A percentile compares a stretch with the other conserved stretches of the same genome.
Evolutionary conservation across 192 early-diverging fungal species (phyloP).

Genomic region (Coemansia sp.): DNA sequence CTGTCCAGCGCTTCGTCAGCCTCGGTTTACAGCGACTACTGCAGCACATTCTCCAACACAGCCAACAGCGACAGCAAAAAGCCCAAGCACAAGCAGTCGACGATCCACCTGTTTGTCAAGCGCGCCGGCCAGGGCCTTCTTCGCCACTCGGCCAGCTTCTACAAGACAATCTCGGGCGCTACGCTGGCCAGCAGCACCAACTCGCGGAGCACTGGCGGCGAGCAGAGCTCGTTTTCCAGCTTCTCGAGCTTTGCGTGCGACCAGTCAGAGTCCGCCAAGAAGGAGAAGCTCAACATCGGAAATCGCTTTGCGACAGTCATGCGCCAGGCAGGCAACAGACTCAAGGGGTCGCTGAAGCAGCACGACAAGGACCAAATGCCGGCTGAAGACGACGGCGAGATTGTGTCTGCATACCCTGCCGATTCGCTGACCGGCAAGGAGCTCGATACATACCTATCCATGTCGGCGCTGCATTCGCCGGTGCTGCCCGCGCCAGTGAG

Average conservation of each 20-base stretch:
- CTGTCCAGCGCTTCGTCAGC: slow-evolving; percentile 14
- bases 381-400: slow-evolving; percentile 16
- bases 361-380: background rate
- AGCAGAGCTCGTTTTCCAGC: background rate
- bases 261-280: background rate
- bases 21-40: slow-evolving; percentile 19
- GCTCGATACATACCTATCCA: slow-evolving; percentile 35
- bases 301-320: slow-evolving; percentile 20
- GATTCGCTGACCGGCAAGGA: slow-evolving; percentile 31
- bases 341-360: slow-evolving; percentile 7
- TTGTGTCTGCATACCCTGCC: slow-evolving; percentile 43
- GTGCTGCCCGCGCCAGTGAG: slow-evolving; percentile 7
- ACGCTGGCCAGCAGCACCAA: background rate
- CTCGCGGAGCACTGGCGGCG: background rate
- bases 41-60: slow-evolving; percentile 5
- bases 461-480: slow-evolving; percentile 34
- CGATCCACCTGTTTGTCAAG: slow-evolving; percentile 40
- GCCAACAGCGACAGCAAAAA: background rate
- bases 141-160: slow-evolving; percentile 48
- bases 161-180: slow-evolving; percentile 27
- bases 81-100: slow-evolving; percentile 33
- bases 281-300: slow-evolving; percentile 14
- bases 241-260: slow-evolving; percentile 1
- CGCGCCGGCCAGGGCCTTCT: slow-evolving; percentile 40
- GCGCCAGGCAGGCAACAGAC: slow-evolving; percentile 29